Conservation (phyloP, 2,329 filamentous ascomycete genomes). For the Coniella vitis region DNA sequence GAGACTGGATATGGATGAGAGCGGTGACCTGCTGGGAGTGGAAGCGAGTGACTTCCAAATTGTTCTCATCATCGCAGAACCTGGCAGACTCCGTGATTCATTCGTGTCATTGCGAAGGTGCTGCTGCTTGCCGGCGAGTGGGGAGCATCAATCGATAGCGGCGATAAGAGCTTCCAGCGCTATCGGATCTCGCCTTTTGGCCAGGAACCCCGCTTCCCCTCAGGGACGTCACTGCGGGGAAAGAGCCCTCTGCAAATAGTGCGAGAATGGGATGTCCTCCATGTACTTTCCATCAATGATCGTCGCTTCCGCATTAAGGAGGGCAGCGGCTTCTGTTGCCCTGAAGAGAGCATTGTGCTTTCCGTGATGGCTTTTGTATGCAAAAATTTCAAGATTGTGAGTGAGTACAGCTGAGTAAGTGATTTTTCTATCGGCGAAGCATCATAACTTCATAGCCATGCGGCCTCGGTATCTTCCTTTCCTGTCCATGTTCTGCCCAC, state of each 20-base stretch:
- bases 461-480: not conserved
- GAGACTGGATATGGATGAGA: slow-evolving; percentile 13
- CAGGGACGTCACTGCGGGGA: too few relatives aligned
- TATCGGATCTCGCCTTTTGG: not conserved
- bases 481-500: not conserved
- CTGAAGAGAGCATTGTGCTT: not conserved
- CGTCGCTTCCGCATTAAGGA: not conserved
- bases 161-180: slow-evolving; percentile 11
- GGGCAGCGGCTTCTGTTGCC: not conserved
- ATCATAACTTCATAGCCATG: not conserved
- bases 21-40: slow-evolving; percentile 1
- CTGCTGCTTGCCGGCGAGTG: not conserved
- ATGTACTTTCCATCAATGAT: not conserved
- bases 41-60: slow-evolving; percentile 11
- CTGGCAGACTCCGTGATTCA: not conserved
- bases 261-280: not conserved
- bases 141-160: not conserved
- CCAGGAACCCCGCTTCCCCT: too few relatives aligned
- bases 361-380: not conserved
- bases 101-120: not conserved
- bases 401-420: not conserved
- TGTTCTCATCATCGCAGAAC: slow-evolving; percentile 7
- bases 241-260: too few relatives aligned
- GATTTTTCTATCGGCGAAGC: too few relatives aligned
- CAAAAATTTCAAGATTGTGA: too few relatives aligned